Base-by-base conservation (phyloP, 805 yeast genomes). In the Tetrapisispora phaffii region DNA sequence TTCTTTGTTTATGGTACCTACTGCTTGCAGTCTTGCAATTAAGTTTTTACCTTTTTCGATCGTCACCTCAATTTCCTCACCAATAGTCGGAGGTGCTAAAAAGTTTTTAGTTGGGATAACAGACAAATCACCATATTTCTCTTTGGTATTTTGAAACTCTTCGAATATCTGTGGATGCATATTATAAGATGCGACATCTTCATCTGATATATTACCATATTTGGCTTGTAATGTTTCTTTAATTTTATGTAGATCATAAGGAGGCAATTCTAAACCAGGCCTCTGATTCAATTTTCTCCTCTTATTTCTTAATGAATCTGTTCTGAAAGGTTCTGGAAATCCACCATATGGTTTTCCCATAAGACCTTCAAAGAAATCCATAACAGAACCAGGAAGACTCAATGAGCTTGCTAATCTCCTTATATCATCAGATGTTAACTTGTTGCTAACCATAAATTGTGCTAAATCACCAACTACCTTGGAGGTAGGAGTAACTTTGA, bases 291-390 rank as follows among this genome's bases (percentile, higher is more conserved):
- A 78, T 69, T 87, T 86, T 68, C 84, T 79, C 70, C 97, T 83
- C 80, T 87, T 87, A 66, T 88, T 94, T 57, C 80, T 78, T 61
- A 90, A 79, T 50, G 89, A 77, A 65, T 88, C 85, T 32, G 95
- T 74, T 70, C 97, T 81, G 67, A 90, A 75, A 24, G 98, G 97
- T 71, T 90, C 98, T 46, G 98, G 97, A 93, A 90, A 90, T 6
- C 98, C 98, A 51, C 97, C 97, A 65, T 85, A 86, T 59, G 98
- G 98, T 53, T 90, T 89, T 63, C 98, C 98, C 85, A 90, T 90
- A 65, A 89, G 76, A 56, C 98, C 98, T 73, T 90, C 95, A 77
- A 90, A 87, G 77, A 90, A 90, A 69, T 90, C 97, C 62, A 90
- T 75, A 17, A 90, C 96, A 20, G 97, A 88, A 62, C 84, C 96